A percentile compares a stretch with the other conserved stretches of the same genome.
These are phyloP conservation scores for Cryphonectria naterciae DNA, from an alignment of 2,329 filamentous ascomycete species.

Conservation along the genomic window DNA sequence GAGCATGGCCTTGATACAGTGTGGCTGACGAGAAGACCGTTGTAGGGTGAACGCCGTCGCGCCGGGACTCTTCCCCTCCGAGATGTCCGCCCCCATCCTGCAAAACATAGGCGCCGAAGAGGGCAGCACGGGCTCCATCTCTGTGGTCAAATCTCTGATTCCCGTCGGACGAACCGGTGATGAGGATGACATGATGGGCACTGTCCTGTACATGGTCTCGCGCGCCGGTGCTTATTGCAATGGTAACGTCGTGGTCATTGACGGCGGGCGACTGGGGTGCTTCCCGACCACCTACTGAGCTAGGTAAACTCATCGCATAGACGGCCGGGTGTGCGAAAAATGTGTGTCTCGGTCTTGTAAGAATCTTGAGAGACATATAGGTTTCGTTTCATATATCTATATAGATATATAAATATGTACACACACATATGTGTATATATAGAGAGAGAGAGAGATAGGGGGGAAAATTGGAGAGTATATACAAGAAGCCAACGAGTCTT, in stretches of 20 bases:
- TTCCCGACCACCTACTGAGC: slow-evolving; percentile 58
- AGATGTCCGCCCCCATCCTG: slow-evolving; percentile 60
- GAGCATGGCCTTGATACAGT: neutral
- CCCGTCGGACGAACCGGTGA: slow-evolving; percentile 65
- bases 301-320: neutral
- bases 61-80: slow-evolving; percentile 60
- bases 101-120: slow-evolving; percentile 40
- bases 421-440: neutral
- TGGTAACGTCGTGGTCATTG: slow-evolving; percentile 63
- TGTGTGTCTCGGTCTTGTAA: neutral
- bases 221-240: slow-evolving; percentile 69
- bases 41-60: slow-evolving; percentile 52
- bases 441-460: too few species aligned
- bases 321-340: neutral
- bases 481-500: neutral
- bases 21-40: slow-evolving; percentile 7
- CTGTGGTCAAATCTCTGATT: slow-evolving; percentile 48
- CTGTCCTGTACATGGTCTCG: slow-evolving; percentile 67
- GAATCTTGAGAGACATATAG: neutral
- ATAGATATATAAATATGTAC: neutral
- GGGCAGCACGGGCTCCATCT: slow-evolving; percentile 35
- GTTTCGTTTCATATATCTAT: neutral
- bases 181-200: slow-evolving; percentile 66
- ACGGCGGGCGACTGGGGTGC: slow-evolving; percentile 63
- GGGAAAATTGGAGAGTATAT: neutral